Conservation (phyloP, 139 green algal species). For the Pseudopediastrum boryanum region DNA sequence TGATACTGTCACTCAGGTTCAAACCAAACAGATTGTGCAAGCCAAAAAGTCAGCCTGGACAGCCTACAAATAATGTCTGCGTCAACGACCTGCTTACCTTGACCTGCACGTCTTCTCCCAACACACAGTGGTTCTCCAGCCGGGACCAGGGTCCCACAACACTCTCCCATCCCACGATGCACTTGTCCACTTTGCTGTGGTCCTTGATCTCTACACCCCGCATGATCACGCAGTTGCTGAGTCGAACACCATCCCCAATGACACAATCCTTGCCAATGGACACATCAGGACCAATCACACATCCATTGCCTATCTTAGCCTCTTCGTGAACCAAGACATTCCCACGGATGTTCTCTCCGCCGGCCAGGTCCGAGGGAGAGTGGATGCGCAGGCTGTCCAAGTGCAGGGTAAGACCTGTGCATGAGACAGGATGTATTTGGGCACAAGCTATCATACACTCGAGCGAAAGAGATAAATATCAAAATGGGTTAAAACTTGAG, state of each 20-base stretch:
- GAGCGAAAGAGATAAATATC: neutral
- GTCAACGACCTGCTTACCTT: no score
- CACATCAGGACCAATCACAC: conserved; percentile 86
- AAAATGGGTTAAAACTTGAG: no score
- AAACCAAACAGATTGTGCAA: no score
- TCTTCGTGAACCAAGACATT: conserved; percentile 81
- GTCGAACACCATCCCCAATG: conserved; percentile 89
- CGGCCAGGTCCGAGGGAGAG: conserved; percentile 55
- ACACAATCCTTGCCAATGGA: conserved; percentile 80
- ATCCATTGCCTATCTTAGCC: conserved; percentile 81
- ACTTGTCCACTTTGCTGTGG: conserved; percentile 79
- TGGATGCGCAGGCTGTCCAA: conserved; percentile 72
- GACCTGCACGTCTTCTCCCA: conserved; percentile 92
- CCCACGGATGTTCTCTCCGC: conserved; percentile 58
- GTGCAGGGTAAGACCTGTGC: conserved; percentile 86
- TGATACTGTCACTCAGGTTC: no score
- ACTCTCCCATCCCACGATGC: conserved; percentile 91
- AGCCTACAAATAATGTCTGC: no score
- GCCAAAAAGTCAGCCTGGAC: no score
- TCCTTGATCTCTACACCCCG: conserved; percentile 69
- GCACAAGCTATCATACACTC: neutral
- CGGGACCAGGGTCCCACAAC: conserved; percentile 83
- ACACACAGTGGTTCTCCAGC: conserved; percentile 90
- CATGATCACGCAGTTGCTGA: conserved; percentile 89
- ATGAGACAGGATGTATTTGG: conserved; percentile 43